Conservation (phyloP, 1,139 yeast species). For the Trichomonascaceae sp. region DNA sequence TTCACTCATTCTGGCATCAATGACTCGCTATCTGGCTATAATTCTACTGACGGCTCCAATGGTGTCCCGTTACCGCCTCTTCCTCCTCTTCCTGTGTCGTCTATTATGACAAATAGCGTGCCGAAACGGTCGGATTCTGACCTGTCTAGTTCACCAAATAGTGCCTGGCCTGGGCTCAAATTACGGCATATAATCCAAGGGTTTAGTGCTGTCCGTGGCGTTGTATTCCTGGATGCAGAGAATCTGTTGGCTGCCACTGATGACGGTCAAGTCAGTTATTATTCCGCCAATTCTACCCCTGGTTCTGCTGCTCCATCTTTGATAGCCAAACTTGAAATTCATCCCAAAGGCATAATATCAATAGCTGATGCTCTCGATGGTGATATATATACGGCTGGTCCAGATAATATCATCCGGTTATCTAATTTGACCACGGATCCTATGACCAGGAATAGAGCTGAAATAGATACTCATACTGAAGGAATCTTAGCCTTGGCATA, state of each 20-base stretch:
- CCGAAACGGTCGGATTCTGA: not conserved
- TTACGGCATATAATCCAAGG: conserved; percentile 2
- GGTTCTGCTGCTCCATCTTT: not conserved
- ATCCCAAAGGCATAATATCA: not conserved
- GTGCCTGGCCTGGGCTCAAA: not conserved
- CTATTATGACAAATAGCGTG: not conserved
- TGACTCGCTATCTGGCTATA: not conserved
- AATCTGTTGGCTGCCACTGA: conserved; percentile 20
- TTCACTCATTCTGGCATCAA: not conserved
- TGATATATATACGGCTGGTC: not conserved
- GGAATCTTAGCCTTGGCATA: conserved; percentile 20
- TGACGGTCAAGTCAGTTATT: conserved; percentile 22
- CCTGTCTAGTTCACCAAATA: not conserved
- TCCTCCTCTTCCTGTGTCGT: conserved; percentile 5
- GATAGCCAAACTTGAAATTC: not conserved
- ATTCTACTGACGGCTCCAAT: not conserved
- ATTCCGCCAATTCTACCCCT: conserved; percentile 1
- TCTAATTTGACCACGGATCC: not conserved
- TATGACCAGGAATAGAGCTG: conserved; percentile 7
- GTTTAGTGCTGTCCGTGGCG: conserved; percentile 15
- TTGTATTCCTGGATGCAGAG: conserved; percentile 13
- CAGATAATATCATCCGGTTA: not conserved
- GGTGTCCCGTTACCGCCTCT: conserved; percentile 6
- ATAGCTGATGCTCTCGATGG: not conserved
- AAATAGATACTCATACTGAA: conserved; percentile 20